Base-by-base conservation (phyloP, 139 green algal species). In the Pedinophyceae sp. region DNA sequence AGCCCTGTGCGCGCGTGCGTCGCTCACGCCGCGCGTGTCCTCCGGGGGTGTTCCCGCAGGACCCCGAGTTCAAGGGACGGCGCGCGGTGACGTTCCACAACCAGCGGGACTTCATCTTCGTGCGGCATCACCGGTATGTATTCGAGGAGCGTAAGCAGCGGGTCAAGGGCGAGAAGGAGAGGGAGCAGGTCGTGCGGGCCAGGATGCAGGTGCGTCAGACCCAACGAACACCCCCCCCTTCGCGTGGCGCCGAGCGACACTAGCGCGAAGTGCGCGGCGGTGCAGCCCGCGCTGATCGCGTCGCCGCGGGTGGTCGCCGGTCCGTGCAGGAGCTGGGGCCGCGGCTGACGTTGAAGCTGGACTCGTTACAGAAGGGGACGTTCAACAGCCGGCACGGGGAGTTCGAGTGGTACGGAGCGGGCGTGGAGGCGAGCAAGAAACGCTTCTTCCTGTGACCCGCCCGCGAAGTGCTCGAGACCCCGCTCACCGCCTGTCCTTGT, bases 91-190 rank as follows among this genome's bases (percentile, higher is more conserved):
- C 91, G 2, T 94, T 98, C 62, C 91, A 98, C 78, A 98, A 98
- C 69, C 91, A 98, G 72, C 71, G 91, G 2, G 91, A 98, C 71
- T 98, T 88, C 62, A 88, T 98, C 25, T 98, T 98, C 58, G 93
- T 98, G 62, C 61, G 71, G 17, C 69, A 80, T 25, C 69, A 78
- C 58, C 45, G 67, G 52, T 95, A 95, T 69, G 76, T 90, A 2
- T 93, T 94, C 53, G 87, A 95, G 69, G 77, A 92, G 65, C 79
- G 78, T 66, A 65, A 84, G 56, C 43, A 63, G 29, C 64, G 67
- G 39, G 53, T 29, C 19, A 59, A 59, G 53, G 6, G 26, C 5
- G 26, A 27, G 27, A 69, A 74, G 49, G 59, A 81, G 59, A 83
- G 87, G 61, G 50, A 29, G 24, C 43, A 27, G 30, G 19, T 61